phyloP scores from a whole-genome alignment of 768 basidiomycete species.

The Kwoniella shandongensis region DNA sequence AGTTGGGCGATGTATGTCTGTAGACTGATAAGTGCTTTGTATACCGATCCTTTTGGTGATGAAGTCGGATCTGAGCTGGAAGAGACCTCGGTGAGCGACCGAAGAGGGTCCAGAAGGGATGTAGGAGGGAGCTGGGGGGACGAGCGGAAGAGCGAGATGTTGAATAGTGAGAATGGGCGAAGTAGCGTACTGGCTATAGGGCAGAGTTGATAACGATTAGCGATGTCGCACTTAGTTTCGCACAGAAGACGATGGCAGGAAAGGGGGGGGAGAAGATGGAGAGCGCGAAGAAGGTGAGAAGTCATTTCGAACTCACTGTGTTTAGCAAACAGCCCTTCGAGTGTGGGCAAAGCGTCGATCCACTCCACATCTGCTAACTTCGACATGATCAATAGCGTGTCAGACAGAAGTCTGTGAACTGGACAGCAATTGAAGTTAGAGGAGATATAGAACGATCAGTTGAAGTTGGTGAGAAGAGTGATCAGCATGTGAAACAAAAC shows the following conservation, averaged over 20 bases:
- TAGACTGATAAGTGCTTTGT: slow-evolving; percentile 7
- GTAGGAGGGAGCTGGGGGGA: not conserved
- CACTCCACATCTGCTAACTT: too few species aligned
- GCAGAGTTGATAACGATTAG: not conserved
- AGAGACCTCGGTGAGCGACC: not conserved
- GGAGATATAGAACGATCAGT: too few species aligned
- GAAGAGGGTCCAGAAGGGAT: slow-evolving; percentile 2
- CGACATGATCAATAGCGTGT: too few species aligned
- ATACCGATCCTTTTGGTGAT: not conserved
- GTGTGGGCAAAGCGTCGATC: slow-evolving; percentile 3
- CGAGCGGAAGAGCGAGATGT: slow-evolving; percentile 10
- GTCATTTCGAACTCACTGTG: slow-evolving; percentile 7
- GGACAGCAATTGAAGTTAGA: too few species aligned
- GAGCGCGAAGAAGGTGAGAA: not conserved
- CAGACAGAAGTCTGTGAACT: not conserved
- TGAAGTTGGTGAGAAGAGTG: too few species aligned
- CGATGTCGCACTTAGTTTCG: too few species aligned
- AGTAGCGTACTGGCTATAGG: slow-evolving; percentile 7
- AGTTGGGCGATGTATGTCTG: slow-evolving; percentile 12
- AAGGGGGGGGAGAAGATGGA: not conserved
- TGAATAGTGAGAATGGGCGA: slow-evolving; percentile 8
- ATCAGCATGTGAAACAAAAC: too few species aligned
- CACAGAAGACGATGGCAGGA: too few species aligned
- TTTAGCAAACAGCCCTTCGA: slow-evolving; percentile 9
- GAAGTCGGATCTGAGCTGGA: not conserved